phyloP scores from a whole-genome alignment of 2,329 filamentous ascomycete genomes.

The Monosporascus sp. region DNA sequence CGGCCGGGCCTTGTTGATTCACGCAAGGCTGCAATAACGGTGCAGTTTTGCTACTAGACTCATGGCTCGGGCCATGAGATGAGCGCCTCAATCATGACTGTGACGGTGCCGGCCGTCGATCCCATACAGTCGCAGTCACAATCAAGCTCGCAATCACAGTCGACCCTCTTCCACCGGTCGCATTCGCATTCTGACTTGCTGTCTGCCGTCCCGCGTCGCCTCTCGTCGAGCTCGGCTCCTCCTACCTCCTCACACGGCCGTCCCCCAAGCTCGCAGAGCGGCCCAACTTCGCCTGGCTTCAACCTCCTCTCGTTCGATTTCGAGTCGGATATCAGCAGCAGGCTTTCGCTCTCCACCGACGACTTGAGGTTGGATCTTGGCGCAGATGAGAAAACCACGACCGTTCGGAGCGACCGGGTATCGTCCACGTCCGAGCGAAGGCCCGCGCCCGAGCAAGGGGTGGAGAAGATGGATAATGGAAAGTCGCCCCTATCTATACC shows the following conservation, averaged over 20 bases:
- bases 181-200: slow-evolving; percentile 24
- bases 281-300: slow-evolving; percentile 38
- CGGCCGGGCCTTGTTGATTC: background rate
- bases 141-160: slow-evolving; percentile 16
- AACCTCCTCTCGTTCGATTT: slow-evolving; percentile 51
- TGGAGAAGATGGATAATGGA: slow-evolving; percentile 32
- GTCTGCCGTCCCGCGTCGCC: slow-evolving; percentile 7
- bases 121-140: slow-evolving; percentile 22
- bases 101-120: slow-evolving; percentile 35
- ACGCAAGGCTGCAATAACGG: background rate
- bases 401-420: slow-evolving; percentile 13
- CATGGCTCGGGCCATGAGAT: slow-evolving; percentile 33
- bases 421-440: slow-evolving; percentile 21
- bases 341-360: slow-evolving; percentile 34
- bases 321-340: slow-evolving; percentile 43
- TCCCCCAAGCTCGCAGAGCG: slow-evolving; percentile 27
- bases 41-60: background rate
- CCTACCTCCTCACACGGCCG: slow-evolving; percentile 7
- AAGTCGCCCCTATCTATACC: slow-evolving; percentile 45
- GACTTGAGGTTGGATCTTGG: slow-evolving; percentile 12
- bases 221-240: background rate
- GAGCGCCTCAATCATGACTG: slow-evolving; percentile 36
- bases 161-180: slow-evolving; percentile 20
- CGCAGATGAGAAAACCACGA: slow-evolving; percentile 23
- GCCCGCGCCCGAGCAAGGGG: slow-evolving; percentile 20